Evolutionary conservation across 306 rosid species (phyloP).

Genomic region (Cyclanthera cordifolia): DNA sequence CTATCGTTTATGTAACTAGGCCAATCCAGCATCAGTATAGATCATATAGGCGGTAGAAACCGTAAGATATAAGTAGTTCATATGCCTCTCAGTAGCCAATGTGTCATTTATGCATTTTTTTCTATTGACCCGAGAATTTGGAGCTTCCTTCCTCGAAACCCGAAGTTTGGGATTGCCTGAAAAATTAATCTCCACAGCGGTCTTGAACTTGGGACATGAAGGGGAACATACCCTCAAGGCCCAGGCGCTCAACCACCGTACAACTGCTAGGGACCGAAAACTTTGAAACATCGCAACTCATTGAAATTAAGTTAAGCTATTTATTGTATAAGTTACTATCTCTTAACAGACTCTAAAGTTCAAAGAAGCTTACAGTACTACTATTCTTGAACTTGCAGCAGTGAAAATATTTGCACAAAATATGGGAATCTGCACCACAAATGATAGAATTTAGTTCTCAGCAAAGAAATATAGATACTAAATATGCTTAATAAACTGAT

Average conservation of each 20-base stretch:
- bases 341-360: neutral
- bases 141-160: no score
- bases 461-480: neutral
- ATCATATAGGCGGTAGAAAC: neutral
- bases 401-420: conserved; percentile 93
- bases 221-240: no score
- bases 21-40: neutral
- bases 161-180: no score
- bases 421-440: conserved; percentile 68
- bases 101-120: no score
- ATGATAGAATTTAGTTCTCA: conserved; percentile 1
- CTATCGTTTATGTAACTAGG: neutral
- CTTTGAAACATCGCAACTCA: neutral
- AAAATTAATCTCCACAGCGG: no score
- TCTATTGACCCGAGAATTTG: no score
- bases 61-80: neutral
- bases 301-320: neutral
- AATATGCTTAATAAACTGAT: neutral
- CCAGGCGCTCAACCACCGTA: no score
- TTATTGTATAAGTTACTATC: neutral
- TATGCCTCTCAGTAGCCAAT: neutral
- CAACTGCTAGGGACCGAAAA: no score
- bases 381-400: conserved; percentile 42
- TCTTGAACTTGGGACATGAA: no score
- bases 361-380: conserved; percentile 56